phyloP scores from a whole-genome alignment of 2,329 filamentous ascomycete species.

The Cladobotryum mycophilum region DNA sequence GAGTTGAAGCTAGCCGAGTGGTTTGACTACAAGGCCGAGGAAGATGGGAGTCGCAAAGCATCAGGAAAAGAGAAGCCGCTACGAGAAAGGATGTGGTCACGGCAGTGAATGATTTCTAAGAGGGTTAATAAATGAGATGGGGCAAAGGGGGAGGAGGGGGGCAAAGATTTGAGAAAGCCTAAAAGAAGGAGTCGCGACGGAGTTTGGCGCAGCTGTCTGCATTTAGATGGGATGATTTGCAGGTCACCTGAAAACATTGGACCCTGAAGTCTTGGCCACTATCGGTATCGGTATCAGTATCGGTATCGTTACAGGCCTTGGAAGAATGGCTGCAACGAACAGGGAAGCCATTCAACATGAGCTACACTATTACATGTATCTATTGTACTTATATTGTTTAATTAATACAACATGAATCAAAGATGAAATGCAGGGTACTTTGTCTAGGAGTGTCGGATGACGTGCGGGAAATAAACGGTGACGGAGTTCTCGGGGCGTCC shows the following conservation, averaged over 20 bases:
- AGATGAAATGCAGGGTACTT: too few species aligned
- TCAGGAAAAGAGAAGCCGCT: slow-evolving; percentile 58
- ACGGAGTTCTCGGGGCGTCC: too few species aligned
- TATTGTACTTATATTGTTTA: neutral
- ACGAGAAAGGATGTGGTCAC: slow-evolving; percentile 74
- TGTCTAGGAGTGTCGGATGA: neutral
- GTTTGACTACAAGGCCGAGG: slow-evolving; percentile 80
- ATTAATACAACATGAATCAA: too few species aligned
- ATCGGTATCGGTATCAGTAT: slow-evolving; percentile 1
- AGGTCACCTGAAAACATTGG: neutral
- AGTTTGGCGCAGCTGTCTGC: too few species aligned
- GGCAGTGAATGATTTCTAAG: slow-evolving; percentile 15
- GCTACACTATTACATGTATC: slow-evolving; percentile 17
- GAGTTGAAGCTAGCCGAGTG: slow-evolving; percentile 84
- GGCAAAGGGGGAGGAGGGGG: slow-evolving; percentile 9
- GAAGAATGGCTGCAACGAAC: slow-evolving; percentile 18
- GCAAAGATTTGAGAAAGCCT: neutral
- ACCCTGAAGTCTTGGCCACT: neutral
- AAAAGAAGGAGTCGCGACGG: too few species aligned
- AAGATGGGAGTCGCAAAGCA: slow-evolving; percentile 52
- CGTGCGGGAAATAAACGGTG: neutral
- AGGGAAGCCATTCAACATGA: slow-evolving; percentile 30
- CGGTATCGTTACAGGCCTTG: slow-evolving; percentile 3
- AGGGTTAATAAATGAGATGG: slow-evolving; percentile 3
- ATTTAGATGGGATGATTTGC: neutral